Base-by-base conservation (phyloP, 2,329 filamentous ascomycete genomes). In the Tetracladium maxilliforme region DNA sequence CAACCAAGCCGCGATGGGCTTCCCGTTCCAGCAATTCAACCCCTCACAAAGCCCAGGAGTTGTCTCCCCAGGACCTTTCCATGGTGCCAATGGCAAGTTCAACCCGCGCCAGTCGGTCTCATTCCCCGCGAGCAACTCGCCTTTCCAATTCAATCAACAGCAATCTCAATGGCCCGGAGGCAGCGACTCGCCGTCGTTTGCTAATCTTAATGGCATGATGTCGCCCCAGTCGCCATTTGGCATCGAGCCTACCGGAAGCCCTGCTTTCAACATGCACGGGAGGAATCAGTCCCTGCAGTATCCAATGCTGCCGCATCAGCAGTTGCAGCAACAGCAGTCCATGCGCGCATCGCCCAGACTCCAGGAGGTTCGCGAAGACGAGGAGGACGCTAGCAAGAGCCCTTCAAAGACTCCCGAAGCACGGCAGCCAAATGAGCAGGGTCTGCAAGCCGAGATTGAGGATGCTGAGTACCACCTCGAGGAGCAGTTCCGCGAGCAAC, bases 381-480 rank as follows among this genome's bases (percentile, higher is more conserved):
- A 81, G 13, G 76, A 80, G 35, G 76, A 80, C 2, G 39, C 44
- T 14, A 51, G 33, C 5, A 62, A 67, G 47, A 66, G 55, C 29
- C 58, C 56, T 7, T 66, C 61, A 2, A 65, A 62, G 39, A 65
- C 61, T 1, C 60, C 65, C 0, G 63, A 72, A 37, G 54, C 61
- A 7, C 6, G 34, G 14, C 61, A 70, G 23, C 70, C 70, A 7
- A 71, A 61, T 25, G 70, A 70, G 29, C 61, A 62, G 35, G 81
- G 71, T 22, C 61, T 92, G 14, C 83, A 93, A 45, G 76, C 75
- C 33, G 83, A 90, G 37, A 76, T 92, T 28, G 77, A 90, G 24
- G 79, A 86, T 41, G 76, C 80, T 5, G 81, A 92, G 40, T 87
- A 90, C 42, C 81, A 87, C 39, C 51, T 90, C 32, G 80, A 86